Conservation (phyloP, 768 basidiomycete species). For the Kwoniella botswanensis region DNA sequence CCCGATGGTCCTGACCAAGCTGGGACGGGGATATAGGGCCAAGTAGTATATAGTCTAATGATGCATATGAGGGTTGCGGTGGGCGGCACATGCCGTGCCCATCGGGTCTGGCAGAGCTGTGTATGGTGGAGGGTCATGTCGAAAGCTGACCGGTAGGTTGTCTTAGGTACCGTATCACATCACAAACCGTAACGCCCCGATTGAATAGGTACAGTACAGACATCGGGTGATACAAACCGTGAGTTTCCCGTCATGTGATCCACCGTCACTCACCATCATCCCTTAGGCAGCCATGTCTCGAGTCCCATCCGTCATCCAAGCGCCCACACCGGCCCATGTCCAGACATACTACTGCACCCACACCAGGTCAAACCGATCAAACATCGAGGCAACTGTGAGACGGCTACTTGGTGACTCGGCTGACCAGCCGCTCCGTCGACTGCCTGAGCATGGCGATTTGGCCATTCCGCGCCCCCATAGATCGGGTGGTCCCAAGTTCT, state of each 20-base stretch:
- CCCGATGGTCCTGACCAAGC: too few relatives aligned
- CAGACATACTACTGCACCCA: conserved; percentile 4
- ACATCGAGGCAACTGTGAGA: not conserved
- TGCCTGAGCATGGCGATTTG: not conserved
- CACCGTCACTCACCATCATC: not conserved
- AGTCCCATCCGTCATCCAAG: not conserved
- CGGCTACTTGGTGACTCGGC: not conserved
- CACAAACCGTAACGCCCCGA: too few relatives aligned
- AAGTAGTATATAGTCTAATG: too few relatives aligned
- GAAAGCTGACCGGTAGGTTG: too few relatives aligned
- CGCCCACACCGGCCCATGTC: not conserved
- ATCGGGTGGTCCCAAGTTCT: not conserved
- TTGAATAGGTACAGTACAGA: too few relatives aligned
- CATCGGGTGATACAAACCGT: too few relatives aligned
- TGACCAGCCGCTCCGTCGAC: not conserved
- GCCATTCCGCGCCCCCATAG: not conserved
- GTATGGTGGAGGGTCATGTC: too few relatives aligned
- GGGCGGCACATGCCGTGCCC: too few relatives aligned
- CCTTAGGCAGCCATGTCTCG: not conserved
- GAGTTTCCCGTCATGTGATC: not conserved
- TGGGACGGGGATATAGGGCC: too few relatives aligned
- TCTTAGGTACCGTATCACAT: too few relatives aligned
- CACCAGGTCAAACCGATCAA: not conserved
- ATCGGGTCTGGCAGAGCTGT: too few relatives aligned
- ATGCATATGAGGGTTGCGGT: too few relatives aligned